A percentile compares a stretch with the other conserved stretches of the same genome.
Evolutionary conservation across 441 rosid species (phyloP).

Genomic region (Francoa sonchifolia): DNA sequence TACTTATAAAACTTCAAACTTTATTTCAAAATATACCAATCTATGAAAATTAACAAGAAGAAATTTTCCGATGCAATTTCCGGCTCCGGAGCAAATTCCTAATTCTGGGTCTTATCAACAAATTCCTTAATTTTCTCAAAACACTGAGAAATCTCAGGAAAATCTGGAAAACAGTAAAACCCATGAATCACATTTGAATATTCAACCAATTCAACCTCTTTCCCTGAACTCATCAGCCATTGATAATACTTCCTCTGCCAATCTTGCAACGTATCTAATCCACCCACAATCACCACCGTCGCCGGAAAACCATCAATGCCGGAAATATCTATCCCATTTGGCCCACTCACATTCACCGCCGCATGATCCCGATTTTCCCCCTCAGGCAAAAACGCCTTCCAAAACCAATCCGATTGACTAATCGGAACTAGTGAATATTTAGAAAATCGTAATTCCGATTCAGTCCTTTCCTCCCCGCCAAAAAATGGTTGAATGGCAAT

Average conservation of each 20-base stretch:
- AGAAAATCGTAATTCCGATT: slow-evolving; percentile 7
- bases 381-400: slow-evolving; percentile 21
- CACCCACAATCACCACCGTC: neutral
- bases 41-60: too few relatives aligned
- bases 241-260: neutral
- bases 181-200: neutral
- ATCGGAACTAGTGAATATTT: slow-evolving; percentile 3
- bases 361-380: slow-evolving; percentile 17
- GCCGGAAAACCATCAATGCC: neutral
- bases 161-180: neutral
- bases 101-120: too few relatives aligned
- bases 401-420: slow-evolving; percentile 16
- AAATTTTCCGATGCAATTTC: too few relatives aligned
- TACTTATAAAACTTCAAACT: too few relatives aligned
- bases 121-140: too few relatives aligned
- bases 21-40: too few relatives aligned
- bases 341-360: slow-evolving; percentile 19
- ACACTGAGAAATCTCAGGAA: too few relatives aligned
- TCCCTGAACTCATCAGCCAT: neutral
- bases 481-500: slow-evolving; percentile 18
- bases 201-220: neutral
- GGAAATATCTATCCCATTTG: slow-evolving; percentile 9
- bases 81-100: too few relatives aligned
- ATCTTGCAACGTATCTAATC: neutral
- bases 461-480: slow-evolving; percentile 20